These are phyloP conservation scores for Saccharomyces hybrid DNA, from an alignment of 1,139 yeast genomes.

Conservation along the genomic window DNA sequence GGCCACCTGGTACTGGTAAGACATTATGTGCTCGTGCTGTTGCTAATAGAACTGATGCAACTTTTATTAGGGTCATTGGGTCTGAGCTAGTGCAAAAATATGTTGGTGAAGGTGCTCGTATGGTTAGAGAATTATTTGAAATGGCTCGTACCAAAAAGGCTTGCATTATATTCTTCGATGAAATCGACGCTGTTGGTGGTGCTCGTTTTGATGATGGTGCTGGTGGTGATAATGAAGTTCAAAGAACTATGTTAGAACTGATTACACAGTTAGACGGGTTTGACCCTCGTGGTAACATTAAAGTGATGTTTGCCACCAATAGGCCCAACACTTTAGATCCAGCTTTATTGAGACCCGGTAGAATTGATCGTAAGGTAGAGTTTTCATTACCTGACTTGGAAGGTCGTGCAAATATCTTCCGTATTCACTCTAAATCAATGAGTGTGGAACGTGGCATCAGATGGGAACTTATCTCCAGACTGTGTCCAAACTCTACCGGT, in stretches of 20 bases:
- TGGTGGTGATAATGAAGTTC: constrained; percentile 98
- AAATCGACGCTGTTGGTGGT: constrained; percentile 97
- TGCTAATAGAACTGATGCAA: constrained; percentile 97
- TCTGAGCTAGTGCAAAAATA: constrained; percentile 96
- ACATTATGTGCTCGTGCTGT: constrained; percentile 97
- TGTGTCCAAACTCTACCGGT: constrained; percentile 97
- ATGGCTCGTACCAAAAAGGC: constrained; percentile 98
- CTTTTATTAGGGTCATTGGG: constrained; percentile 95
- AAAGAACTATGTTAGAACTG: constrained; percentile 96
- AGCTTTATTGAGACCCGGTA: constrained; percentile 94
- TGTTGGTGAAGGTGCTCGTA: constrained; percentile 98
- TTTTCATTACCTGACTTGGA: constrained; percentile 93
- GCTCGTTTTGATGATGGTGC: constrained; percentile 99
- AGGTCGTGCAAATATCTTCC: constrained; percentile 94
- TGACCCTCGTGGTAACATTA: constrained; percentile 96
- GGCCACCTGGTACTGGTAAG: constrained; percentile 99
- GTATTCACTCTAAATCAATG: constrained; percentile 96
- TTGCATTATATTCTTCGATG: constrained; percentile 87
- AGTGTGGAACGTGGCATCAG: constrained; percentile 94
- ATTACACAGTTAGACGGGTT: constrained; percentile 96
- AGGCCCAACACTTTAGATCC: constrained; percentile 98
- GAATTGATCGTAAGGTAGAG: constrained; percentile 96
- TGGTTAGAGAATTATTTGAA: constrained; percentile 96
- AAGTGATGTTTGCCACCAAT: constrained; percentile 98
- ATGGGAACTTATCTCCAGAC: constrained; percentile 94